phyloP scores from a whole-genome alignment of 208 protist species.

The Ichthyophonus hoferi region DNA sequence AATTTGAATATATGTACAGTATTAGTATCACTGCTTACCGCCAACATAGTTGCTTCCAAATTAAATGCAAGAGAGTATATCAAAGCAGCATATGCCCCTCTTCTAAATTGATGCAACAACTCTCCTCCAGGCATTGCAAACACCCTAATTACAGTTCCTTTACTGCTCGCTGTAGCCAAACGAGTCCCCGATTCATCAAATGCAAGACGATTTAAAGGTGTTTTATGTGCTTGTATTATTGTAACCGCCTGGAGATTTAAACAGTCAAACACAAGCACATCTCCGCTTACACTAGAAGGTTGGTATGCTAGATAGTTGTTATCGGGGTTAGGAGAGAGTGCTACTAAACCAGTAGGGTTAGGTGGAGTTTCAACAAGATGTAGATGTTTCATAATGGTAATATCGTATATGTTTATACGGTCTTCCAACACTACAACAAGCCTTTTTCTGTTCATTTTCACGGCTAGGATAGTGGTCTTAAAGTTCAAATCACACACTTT shows the following conservation, averaged over 20 bases:
- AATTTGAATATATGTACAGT: constrained; percentile 55
- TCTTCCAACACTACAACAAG: constrained; percentile 53
- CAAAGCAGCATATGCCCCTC: constrained; percentile 46
- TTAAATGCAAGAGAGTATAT: constrained; percentile 53
- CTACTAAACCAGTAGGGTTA: constrained; percentile 4
- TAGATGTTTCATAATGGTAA: constrained; percentile 53
- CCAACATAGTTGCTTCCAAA: constrained; percentile 22
- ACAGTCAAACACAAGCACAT: constrained; percentile 51
- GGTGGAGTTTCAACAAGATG: constrained; percentile 17
- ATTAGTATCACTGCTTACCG: constrained; percentile 44
- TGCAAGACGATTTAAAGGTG: constrained; percentile 21
- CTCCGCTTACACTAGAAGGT: constrained; percentile 3
- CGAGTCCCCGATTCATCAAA: constrained; percentile 53
- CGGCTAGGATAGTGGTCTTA: constrained; percentile 43
- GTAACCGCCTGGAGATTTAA: constrained; percentile 28
- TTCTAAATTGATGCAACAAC: constrained; percentile 46
- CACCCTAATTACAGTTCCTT: constrained; percentile 57
- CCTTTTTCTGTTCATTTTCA: constrained; percentile 45
- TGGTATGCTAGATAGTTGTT: constrained; percentile 42
- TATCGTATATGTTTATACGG: constrained; percentile 56
- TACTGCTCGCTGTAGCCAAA: constrained; percentile 53
- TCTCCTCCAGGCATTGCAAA: constrained; percentile 46
- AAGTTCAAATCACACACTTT: constrained; percentile 58
- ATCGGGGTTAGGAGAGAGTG: constrained; percentile 24
- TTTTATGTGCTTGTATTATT: constrained; percentile 54